Conservation (phyloP, 176 grass and related monocot genomes). For the Ampelocalamus luodianensis region DNA sequence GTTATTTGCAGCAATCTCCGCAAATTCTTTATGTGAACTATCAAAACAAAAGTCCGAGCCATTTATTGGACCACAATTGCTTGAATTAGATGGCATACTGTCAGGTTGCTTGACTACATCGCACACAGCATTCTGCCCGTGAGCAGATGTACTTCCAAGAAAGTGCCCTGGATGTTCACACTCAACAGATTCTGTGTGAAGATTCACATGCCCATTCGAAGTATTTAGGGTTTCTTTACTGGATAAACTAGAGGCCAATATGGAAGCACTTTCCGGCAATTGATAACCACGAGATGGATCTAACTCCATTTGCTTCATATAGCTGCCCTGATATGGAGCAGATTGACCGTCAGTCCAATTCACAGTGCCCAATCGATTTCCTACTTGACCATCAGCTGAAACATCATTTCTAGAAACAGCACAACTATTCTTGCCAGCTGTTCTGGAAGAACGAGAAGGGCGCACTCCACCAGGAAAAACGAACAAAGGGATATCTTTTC, state of each 20-base stretch:
- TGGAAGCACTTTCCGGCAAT: constrained; percentile 22
- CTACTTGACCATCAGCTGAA: constrained; percentile 49
- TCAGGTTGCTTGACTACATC: constrained; percentile 28
- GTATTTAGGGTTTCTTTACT: constrained; percentile 31
- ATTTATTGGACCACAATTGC: constrained; percentile 25
- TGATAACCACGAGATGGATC: constrained; percentile 38
- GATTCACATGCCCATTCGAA: constrained; percentile 46
- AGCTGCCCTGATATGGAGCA: constrained; percentile 31
- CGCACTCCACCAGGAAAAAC: constrained; percentile 81
- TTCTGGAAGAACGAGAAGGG: constrained; percentile 57
- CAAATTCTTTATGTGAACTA: constrained; percentile 53
- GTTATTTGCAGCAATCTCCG: constrained; percentile 52
- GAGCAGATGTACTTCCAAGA: constrained; percentile 29
- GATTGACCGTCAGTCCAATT: constrained; percentile 35
- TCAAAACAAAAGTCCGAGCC: constrained; percentile 26
- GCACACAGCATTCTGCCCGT: constrained; percentile 5
- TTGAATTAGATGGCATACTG: constrained; percentile 39
- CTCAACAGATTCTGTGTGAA: constrained; percentile 35
- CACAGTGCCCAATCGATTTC: constrained; percentile 25
- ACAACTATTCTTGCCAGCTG: constrained; percentile 36
- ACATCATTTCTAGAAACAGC: constrained; percentile 43
- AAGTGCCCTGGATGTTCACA: constrained; percentile 30
- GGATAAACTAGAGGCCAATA: constrained; percentile 16
- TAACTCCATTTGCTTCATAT: constrained; percentile 31
- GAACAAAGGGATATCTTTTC: constrained; percentile 76